Evolutionary conservation across 2,329 filamentous ascomycete genomes (phyloP).

Genomic region (Sarocladium strictum): DNA sequence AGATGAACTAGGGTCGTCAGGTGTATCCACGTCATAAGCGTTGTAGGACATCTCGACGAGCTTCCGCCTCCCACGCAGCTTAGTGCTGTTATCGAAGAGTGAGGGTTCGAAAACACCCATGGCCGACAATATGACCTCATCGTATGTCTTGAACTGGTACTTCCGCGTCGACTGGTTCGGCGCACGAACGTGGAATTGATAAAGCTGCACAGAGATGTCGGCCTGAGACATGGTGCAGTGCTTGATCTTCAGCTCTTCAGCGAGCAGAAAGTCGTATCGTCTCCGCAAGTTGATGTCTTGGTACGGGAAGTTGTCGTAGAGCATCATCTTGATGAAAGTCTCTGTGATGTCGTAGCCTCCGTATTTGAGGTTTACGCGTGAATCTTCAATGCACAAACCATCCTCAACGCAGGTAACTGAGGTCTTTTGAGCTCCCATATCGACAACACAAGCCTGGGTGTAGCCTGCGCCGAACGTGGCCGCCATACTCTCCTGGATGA

Average conservation of each 20-base stretch:
- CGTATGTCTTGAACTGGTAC: slow-evolving; percentile 94
- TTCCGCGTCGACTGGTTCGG: slow-evolving; percentile 85
- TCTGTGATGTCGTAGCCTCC: slow-evolving; percentile 91
- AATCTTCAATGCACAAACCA: slow-evolving; percentile 90
- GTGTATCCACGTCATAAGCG: slow-evolving; percentile 79
- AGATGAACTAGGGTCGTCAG: slow-evolving; percentile 82
- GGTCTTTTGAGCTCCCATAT: slow-evolving; percentile 95
- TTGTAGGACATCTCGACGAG: slow-evolving; percentile 86
- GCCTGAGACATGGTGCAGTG: slow-evolving; percentile 87
- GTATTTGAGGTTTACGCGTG: slow-evolving; percentile 89
- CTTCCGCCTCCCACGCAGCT: slow-evolving; percentile 73
- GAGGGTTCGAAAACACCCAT: slow-evolving; percentile 90
- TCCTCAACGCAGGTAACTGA: slow-evolving; percentile 96
- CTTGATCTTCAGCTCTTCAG: slow-evolving; percentile 92
- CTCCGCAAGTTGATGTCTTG: slow-evolving; percentile 86
- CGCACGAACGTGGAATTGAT: slow-evolving; percentile 84
- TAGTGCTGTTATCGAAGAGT: slow-evolving; percentile 77
- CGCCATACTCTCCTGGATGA: slow-evolving; percentile 93
- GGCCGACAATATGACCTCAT: slow-evolving; percentile 88
- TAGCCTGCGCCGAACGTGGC: slow-evolving; percentile 94
- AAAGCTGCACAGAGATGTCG: slow-evolving; percentile 81
- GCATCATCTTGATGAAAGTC: slow-evolving; percentile 95
- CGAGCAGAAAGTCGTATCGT: slow-evolving; percentile 86
- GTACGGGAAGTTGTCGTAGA: slow-evolving; percentile 94
- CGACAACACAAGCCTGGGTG: slow-evolving; percentile 88